Percentiles rank a stretch among this genome's conserved stretches.
Evolutionary conservation across 108 stramenopile species (phyloP).

Genomic region (Pseudonitzschia pungens): DNA sequence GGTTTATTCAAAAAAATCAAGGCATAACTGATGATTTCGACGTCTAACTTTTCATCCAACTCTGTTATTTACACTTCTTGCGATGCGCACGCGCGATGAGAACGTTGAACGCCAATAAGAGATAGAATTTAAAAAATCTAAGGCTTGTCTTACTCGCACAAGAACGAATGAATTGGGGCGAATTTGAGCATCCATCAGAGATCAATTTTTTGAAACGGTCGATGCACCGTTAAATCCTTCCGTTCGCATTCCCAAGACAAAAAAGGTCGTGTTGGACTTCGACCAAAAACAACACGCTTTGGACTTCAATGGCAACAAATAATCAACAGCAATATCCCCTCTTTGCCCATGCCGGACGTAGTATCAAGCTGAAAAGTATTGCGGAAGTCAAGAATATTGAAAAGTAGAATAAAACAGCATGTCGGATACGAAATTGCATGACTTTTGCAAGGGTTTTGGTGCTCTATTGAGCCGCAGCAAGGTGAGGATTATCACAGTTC

Average conservation of each 20-base stretch:
- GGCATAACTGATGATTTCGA: neutral
- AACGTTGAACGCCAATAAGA: neutral
- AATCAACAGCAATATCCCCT: neutral
- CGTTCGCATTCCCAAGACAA: neutral
- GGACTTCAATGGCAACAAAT: neutral
- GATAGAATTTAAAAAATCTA: neutral
- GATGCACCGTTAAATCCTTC: neutral
- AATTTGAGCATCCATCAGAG: neutral
- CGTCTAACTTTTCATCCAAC: neutral
- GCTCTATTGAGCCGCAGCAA: conserved; percentile 82
- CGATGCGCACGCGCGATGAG: neutral
- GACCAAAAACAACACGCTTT: neutral
- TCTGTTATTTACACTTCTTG: neutral
- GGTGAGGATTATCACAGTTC: conserved; percentile 45
- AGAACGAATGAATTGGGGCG: neutral
- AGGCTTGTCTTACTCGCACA: neutral
- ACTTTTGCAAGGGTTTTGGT: conserved; percentile 88
- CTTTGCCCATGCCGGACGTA: neutral
- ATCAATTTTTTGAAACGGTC: neutral
- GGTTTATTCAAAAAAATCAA: neutral
- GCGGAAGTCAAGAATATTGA: neutral
- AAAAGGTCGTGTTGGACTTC: neutral
- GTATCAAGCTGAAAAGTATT: neutral
- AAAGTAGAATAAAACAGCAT: conserved; percentile 37
- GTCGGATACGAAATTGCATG: conserved; percentile 86